These are phyloP conservation scores for Pseudophaeomoniella oleicola DNA, from an alignment of 2,329 filamentous ascomycete species.

Conservation along the genomic window DNA sequence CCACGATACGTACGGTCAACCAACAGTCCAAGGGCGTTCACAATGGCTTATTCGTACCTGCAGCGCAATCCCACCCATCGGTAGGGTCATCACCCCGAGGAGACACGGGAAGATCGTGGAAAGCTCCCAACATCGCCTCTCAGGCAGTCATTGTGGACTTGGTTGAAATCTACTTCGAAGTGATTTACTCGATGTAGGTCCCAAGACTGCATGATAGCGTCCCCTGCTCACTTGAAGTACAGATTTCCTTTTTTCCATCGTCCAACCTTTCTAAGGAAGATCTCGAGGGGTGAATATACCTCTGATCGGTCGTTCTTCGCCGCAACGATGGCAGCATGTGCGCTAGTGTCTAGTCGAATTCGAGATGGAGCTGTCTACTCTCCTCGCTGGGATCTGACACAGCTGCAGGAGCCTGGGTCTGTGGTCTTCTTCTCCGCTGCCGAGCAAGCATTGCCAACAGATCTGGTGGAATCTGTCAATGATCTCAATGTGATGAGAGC, in stretches of 20 bases:
- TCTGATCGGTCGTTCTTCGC: conserved; percentile 30
- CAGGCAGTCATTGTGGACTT: conserved; percentile 25
- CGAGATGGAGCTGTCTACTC: conserved; percentile 33
- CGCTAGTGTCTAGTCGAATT: conserved; percentile 33
- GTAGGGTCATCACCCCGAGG: conserved; percentile 4
- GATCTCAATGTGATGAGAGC: conserved; percentile 29
- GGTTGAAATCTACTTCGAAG: conserved; percentile 36
- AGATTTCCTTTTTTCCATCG: conserved; percentile 37
- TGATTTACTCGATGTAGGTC: conserved; percentile 35
- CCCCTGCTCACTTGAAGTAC: conserved; percentile 1
- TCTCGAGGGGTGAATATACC: conserved; percentile 29
- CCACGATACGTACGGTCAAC: conserved; percentile 1
- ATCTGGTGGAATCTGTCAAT: conserved; percentile 11
- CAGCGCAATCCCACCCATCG: too few species aligned
- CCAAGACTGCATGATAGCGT: too few species aligned
- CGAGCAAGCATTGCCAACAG: conserved; percentile 20
- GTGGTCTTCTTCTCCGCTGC: conserved; percentile 32
- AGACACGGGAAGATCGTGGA: conserved; percentile 21
- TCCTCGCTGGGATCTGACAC: conserved; percentile 16
- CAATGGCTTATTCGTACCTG: too few species aligned
- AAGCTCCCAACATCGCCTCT: conserved; percentile 24
- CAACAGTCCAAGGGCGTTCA: conserved; percentile 1
- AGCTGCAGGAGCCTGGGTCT: conserved; percentile 19
- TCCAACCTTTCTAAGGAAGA: conserved; percentile 24
- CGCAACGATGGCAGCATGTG: conserved; percentile 37